A percentile compares a stretch with the other conserved stretches of the same genome.
Conservation (phyloP, 345 rosid species). For the Stellera chamaejasme region DNA sequence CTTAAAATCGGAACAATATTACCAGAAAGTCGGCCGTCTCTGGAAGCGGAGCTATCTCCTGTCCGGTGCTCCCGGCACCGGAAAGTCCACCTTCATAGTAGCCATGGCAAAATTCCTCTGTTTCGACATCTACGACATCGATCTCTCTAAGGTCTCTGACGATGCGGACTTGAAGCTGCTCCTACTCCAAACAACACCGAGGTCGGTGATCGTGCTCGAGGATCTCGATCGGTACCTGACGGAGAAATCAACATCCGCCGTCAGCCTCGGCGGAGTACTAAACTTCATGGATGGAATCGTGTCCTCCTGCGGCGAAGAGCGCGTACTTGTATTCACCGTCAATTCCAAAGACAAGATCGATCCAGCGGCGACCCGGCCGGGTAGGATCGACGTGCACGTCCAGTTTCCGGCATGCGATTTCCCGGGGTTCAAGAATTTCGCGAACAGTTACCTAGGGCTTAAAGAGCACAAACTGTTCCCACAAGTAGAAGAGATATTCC, state of each 20-base stretch:
- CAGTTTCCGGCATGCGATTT: slow-evolving; percentile 43
- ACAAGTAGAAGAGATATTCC: slow-evolving; percentile 39
- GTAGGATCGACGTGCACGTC: slow-evolving; percentile 53
- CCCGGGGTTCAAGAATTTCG: slow-evolving; percentile 32
- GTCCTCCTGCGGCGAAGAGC: slow-evolving; percentile 50
- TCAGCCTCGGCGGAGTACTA: slow-evolving; percentile 33
- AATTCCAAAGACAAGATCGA: slow-evolving; percentile 30
- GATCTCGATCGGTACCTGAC: slow-evolving; percentile 44
- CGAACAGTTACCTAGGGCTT: slow-evolving; percentile 32
- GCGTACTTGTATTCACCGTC: slow-evolving; percentile 57
- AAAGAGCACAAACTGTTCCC: slow-evolving; percentile 45
- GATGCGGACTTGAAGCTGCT: slow-evolving; percentile 48
- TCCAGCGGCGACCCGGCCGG: slow-evolving; percentile 37
- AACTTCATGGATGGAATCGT: slow-evolving; percentile 67
- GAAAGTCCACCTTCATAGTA: slow-evolving; percentile 53
- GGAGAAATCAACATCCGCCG: slow-evolving; percentile 27
- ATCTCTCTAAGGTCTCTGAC: slow-evolving; percentile 34
- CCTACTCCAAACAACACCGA: slow-evolving; percentile 34
- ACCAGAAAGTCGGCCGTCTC: slow-evolving; percentile 49
- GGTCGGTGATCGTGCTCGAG: slow-evolving; percentile 46
- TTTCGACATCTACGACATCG: slow-evolving; percentile 53
- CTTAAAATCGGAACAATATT: slow-evolving; percentile 53
- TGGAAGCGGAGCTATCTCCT: slow-evolving; percentile 72
- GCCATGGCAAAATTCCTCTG: slow-evolving; percentile 49
- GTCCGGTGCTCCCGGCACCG: slow-evolving; percentile 54